Percentiles rank a stretch among this genome's conserved stretches.
These are phyloP conservation scores for Fusarium brachygibbosum DNA, from an alignment of 2,329 filamentous ascomycete species.

Conservation along the genomic window DNA sequence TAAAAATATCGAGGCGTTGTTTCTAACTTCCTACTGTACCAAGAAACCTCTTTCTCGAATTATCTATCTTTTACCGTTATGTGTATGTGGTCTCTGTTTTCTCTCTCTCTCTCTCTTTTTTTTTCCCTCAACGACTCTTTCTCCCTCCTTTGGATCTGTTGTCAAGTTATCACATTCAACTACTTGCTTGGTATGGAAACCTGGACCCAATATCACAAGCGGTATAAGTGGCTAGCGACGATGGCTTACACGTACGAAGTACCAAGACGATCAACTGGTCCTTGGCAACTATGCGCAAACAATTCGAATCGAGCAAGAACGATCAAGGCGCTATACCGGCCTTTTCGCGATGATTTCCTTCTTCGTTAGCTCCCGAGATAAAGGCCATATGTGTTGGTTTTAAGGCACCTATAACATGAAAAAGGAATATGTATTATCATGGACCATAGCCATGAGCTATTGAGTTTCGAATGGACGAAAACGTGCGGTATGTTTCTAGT, in stretches of 20 bases:
- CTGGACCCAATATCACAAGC: slow-evolving; percentile 13
- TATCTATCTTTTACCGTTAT: background rate
- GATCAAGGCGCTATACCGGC: background rate
- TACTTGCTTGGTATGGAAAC: background rate
- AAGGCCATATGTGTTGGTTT: background rate
- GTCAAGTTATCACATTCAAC: background rate
- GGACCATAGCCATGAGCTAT: background rate
- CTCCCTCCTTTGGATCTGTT: background rate
- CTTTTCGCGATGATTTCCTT: background rate
- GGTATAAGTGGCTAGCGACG: slow-evolving; percentile 12
- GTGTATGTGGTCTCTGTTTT: no score
- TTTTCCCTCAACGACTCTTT: background rate
- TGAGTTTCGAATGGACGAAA: background rate
- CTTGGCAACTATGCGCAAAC: slow-evolving; percentile 18
- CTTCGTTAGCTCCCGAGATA: slow-evolving; percentile 2
- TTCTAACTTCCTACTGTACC: slow-evolving; percentile 2
- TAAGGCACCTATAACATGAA: background rate
- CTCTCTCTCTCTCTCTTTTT: no score
- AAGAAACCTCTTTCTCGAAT: slow-evolving; percentile 1
- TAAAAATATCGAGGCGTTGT: background rate
- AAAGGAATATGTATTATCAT: background rate
- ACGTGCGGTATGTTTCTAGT: background rate
- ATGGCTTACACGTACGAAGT: slow-evolving; percentile 9
- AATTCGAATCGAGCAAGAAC: slow-evolving; percentile 5
- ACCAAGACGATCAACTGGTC: slow-evolving; percentile 11